Evolutionary conservation across 2,329 filamentous ascomycete genomes (phyloP).

Genomic region (Penicillium oxalicum): DNA sequence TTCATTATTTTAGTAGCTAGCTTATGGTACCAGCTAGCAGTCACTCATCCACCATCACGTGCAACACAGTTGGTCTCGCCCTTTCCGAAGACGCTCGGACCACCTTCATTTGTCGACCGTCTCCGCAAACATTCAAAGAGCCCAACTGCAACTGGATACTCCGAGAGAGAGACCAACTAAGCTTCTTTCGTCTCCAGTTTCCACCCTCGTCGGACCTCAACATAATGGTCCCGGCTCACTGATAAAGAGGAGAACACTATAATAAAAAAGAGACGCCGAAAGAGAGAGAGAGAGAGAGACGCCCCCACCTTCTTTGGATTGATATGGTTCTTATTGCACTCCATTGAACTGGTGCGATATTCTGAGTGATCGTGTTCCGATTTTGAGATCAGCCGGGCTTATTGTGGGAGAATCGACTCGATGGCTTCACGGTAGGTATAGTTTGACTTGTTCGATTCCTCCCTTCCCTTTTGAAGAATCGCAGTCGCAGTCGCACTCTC

Average conservation of each 20-base stretch:
- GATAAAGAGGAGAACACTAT: background rate
- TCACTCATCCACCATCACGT: conserved; percentile 14
- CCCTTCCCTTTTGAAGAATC: conserved; percentile 2
- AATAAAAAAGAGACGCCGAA: too few relatives aligned
- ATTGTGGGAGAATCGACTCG: background rate
- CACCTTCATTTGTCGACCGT: conserved; percentile 18
- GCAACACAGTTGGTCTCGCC: conserved; percentile 5
- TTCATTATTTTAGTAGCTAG: too few relatives aligned
- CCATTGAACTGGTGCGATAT: too few relatives aligned
- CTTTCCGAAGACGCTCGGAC: conserved; percentile 15
- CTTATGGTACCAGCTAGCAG: background rate
- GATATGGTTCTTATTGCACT: too few relatives aligned
- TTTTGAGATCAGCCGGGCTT: conserved; percentile 1
- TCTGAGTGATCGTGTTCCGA: too few relatives aligned
- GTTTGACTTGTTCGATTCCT: conserved; percentile 1
- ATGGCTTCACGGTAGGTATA: conserved; percentile 34
- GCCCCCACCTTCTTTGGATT: too few relatives aligned
- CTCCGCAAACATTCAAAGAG: conserved; percentile 15
- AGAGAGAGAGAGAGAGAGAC: too few relatives aligned
- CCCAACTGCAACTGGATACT: background rate
- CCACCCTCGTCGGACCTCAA: too few relatives aligned
- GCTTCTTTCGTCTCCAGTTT: background rate
- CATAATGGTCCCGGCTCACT: conserved; percentile 8
- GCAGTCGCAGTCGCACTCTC: background rate
- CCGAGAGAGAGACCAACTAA: too few relatives aligned